A percentile compares a stretch with the other conserved stretches of the same genome.
phyloP scores from a whole-genome alignment of 495 filamentous ascomycete species.

The Patellaria atrata region DNA sequence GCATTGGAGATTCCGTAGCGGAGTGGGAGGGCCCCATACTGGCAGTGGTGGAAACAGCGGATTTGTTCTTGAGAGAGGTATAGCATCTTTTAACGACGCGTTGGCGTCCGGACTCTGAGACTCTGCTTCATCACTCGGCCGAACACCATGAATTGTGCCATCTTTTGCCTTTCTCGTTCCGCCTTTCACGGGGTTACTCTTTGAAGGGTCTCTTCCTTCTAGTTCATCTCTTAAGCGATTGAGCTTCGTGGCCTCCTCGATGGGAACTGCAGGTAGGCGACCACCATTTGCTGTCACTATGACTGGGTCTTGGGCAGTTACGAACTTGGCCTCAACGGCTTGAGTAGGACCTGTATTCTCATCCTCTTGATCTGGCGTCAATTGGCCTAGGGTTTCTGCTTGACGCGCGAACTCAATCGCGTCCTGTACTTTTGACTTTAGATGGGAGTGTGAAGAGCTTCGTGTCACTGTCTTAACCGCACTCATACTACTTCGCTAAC shows the following conservation, averaged over 20 bases:
- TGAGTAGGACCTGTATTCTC: conserved; percentile 27
- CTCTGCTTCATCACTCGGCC: conserved; percentile 3
- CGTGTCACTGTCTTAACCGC: no score
- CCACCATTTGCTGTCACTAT: conserved; percentile 50
- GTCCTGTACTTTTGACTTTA: conserved; percentile 20
- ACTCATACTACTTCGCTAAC: no score
- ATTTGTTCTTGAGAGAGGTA: conserved; percentile 52
- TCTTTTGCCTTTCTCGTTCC: conserved; percentile 18
- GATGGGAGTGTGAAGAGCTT: no score
- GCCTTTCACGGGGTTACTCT: conserved; percentile 7
- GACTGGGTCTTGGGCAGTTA: conserved; percentile 58
- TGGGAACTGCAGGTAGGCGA: conserved; percentile 48
- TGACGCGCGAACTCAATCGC: conserved; percentile 36
- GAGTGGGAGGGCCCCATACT: conserved; percentile 61
- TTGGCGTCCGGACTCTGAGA: conserved; percentile 16
- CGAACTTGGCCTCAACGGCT: conserved; percentile 49
- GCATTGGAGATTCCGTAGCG: conserved; percentile 48
- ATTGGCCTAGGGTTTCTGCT: conserved; percentile 39
- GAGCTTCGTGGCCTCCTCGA: conserved; percentile 50
- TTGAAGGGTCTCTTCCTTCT: conserved; percentile 19
- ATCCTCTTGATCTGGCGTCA: conserved; percentile 20
- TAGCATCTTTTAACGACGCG: conserved; percentile 25
- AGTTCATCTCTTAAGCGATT: conserved; percentile 46
- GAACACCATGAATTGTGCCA: conserved; percentile 20
- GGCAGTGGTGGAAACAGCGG: conserved; percentile 83